Evolutionary conservation across 306 rosid species (phyloP).

Genomic region (Datisca glomerata): DNA sequence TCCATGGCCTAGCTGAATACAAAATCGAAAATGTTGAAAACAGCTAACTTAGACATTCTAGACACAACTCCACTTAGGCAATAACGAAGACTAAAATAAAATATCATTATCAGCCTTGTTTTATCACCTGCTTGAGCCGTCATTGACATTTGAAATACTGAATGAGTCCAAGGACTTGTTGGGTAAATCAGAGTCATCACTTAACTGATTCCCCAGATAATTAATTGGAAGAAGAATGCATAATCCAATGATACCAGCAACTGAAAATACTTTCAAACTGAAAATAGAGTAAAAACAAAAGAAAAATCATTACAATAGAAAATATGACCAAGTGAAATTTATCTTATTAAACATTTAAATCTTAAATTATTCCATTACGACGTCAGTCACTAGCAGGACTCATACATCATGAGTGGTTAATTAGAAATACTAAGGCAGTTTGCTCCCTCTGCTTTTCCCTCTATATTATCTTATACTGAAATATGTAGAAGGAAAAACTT

Average conservation of each 20-base stretch:
- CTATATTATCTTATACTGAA: too few relatives aligned
- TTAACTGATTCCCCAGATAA: slow-evolving; percentile 56
- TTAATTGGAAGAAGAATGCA: slow-evolving; percentile 62
- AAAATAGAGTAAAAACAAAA: too few relatives aligned
- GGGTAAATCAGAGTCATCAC: slow-evolving; percentile 36
- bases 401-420: too few relatives aligned
- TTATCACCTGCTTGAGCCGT: slow-evolving; percentile 65
- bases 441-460: too few relatives aligned
- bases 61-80: background rate
- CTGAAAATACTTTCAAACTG: slow-evolving; percentile 55
- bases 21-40: background rate
- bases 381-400: too few relatives aligned
- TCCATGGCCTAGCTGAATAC: background rate
- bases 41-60: background rate
- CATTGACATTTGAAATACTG: slow-evolving; percentile 64
- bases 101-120: background rate
- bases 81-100: background rate
- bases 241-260: slow-evolving; percentile 58
- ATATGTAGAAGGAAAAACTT: too few relatives aligned
- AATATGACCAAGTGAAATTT: background rate
- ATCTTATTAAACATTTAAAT: background rate
- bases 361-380: too few relatives aligned
- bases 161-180: slow-evolving; percentile 67
- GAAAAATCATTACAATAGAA: background rate
- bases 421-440: too few relatives aligned